Evolutionary conservation across 331 rosid genomes (phyloP), one percentile per base, ranked within the genome.

Genomic region (Malus hybrid): DNA sequence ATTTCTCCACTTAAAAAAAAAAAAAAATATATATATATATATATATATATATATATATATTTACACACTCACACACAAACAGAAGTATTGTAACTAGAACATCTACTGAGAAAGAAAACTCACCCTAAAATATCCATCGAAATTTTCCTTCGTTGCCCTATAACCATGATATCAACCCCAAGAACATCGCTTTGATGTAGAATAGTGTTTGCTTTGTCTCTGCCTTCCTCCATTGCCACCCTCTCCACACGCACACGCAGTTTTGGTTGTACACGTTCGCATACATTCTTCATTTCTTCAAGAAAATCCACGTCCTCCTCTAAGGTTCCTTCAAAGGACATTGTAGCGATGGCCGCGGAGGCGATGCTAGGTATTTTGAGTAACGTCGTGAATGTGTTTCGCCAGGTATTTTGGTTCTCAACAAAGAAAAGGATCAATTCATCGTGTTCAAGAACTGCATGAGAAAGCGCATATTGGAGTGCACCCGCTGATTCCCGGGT

Each of bases 401-500:
- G 70, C 92, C 96, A 87, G 0, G 96, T 76, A 28, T 1, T 46
- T 3, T 86, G 83, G 65, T 84, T 88, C 5, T 80, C 89, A 1
- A 90, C 81, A 27, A 88, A 92, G 12, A 90, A 76, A 2, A 90
- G 89, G 62, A 92, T 84, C 84, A 92, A 67, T 71, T 90, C 92
- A 20, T 92, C 97, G n/a, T 87, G 82, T 15, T 88, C 92, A 5
- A 84, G 22, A 2, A 90, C 71, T 3, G 87, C 88, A 69, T 92
- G 90, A 0, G 88, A 80, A 11, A 92, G 86, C 6, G 92, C 85
- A 29, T 88, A 92, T 65, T 92, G 96, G 3, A 92, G 79, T 3
- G 93, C 97, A 1, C 82, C 82, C 0, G 91, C 86, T 19, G 96
- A 90, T 61, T 90, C 97, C 3, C 93, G 75, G 3, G 88, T 87